phyloP scores from a whole-genome alignment of 768 basidiomycete species.

The Lenzites betulinus region DNA sequence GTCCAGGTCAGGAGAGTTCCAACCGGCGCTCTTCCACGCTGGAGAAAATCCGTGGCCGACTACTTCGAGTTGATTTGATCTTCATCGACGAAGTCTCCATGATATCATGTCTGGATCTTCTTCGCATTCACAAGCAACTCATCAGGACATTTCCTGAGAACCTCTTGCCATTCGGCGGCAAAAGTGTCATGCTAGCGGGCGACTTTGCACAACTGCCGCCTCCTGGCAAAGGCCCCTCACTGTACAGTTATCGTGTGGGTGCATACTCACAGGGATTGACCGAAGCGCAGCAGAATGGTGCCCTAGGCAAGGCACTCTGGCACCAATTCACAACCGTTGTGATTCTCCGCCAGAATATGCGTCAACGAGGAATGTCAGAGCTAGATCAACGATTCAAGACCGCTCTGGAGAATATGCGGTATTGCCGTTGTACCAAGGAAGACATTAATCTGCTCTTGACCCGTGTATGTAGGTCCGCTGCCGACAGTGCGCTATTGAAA shows the following conservation, averaged over 20 bases:
- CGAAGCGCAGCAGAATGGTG: neutral
- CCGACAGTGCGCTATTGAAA: slow-evolving; percentile 22
- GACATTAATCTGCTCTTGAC: neutral
- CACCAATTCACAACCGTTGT: slow-evolving; percentile 23
- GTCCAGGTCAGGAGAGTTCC: neutral
- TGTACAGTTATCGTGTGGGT: no score
- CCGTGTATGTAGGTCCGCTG: neutral
- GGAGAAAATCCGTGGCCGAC: neutral
- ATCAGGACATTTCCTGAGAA: no score
- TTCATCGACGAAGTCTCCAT: slow-evolving; percentile 49
- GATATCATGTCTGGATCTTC: slow-evolving; percentile 25
- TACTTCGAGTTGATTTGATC: slow-evolving; percentile 38
- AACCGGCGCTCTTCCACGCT: neutral
- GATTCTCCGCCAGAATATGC: slow-evolving; percentile 25
- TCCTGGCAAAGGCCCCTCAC: no score
- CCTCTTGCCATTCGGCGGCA: no score
- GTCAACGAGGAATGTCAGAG: slow-evolving; percentile 14
- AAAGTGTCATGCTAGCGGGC: no score
- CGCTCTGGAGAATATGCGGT: slow-evolving; percentile 39
- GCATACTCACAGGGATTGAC: no score
- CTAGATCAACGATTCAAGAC: slow-evolving; percentile 33
- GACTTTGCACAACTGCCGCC: no score
- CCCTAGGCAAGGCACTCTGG: no score
- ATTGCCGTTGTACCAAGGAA: neutral
- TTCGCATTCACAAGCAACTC: no score